A percentile compares a stretch with the other conserved stretches of the same genome.
phyloP scores from a whole-genome alignment of 1,284 basidiomycete species.

The Marasmius sp. region DNA sequence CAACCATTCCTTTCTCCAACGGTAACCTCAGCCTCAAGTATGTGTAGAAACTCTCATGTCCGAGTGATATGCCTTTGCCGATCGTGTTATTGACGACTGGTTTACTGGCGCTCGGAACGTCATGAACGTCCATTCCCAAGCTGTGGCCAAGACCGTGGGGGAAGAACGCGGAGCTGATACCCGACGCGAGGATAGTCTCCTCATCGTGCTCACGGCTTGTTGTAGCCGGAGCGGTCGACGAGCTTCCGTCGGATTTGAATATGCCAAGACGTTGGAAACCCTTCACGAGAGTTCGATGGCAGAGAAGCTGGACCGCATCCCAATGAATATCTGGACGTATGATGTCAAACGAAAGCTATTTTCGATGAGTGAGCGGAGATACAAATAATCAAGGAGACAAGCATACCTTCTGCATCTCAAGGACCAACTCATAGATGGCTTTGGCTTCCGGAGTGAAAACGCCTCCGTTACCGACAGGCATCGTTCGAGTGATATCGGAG shows the following conservation, averaged over 20 bases:
- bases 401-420: conserved; percentile 83
- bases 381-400: not conserved
- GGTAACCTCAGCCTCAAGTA: conserved; percentile 77
- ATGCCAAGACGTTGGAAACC: conserved; percentile 85
- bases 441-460: conserved; percentile 79
- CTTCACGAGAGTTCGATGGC: conserved; percentile 75
- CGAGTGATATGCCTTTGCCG: conserved; percentile 38
- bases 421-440: conserved; percentile 82
- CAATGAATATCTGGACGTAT: conserved; percentile 78
- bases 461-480: conserved; percentile 87
- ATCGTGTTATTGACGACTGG: conserved; percentile 55
- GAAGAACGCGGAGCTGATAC: conserved; percentile 83
- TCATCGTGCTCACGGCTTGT: conserved; percentile 54
- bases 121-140: conserved; percentile 88
- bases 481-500: conserved; percentile 81
- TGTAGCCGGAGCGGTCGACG: conserved; percentile 23
- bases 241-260: conserved; percentile 50
- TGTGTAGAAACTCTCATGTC: conserved; percentile 67
- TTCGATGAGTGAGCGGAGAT: not conserved
- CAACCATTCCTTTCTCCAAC: conserved; percentile 78
- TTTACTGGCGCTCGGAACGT: conserved; percentile 74
- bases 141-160: conserved; percentile 91
- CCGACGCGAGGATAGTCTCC: conserved; percentile 72
- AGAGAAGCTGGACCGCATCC: conserved; percentile 81
- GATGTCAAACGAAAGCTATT: conserved; percentile 65